phyloP scores from a whole-genome alignment of 768 basidiomycete species.

The Neoboletus magnificus region DNA sequence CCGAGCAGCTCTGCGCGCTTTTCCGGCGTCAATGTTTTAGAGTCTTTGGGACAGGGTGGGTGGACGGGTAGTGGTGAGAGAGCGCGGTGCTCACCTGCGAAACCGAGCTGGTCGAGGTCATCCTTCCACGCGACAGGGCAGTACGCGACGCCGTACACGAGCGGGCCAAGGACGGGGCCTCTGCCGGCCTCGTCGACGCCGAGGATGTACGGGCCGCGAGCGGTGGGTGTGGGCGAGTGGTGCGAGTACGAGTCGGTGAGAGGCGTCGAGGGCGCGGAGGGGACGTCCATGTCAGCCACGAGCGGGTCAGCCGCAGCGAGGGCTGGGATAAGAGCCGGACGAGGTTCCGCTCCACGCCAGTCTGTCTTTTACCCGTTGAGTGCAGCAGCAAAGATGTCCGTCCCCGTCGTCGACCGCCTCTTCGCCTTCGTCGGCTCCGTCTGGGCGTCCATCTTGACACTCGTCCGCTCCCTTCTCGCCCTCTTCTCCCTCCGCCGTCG shows the following conservation, averaged over 20 bases:
- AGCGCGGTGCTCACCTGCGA: constrained; percentile 63
- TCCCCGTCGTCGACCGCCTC: constrained; percentile 2
- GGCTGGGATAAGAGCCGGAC: constrained; percentile 3
- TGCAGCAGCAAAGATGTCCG: constrained; percentile 10
- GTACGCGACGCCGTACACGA: constrained; percentile 95
- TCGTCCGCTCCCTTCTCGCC: constrained; percentile 25
- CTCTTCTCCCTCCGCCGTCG: constrained; percentile 19
- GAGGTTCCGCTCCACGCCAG: too few species aligned
- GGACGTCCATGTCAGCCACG: constrained; percentile 31
- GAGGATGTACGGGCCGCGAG: constrained; percentile 80
- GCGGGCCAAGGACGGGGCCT: constrained; percentile 91
- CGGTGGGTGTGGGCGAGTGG: constrained; percentile 69
- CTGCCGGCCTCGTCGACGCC: constrained; percentile 99
- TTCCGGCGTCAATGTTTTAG: constrained; percentile 80
- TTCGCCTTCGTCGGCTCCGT: constrained; percentile 16
- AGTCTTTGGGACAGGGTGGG: constrained; percentile 56
- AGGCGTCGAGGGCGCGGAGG: constrained; percentile 58
- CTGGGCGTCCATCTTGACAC: constrained; percentile 27
- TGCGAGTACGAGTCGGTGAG: constrained; percentile 73
- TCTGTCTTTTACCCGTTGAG: not conserved
- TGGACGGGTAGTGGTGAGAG: not conserved
- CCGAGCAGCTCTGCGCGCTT: constrained; percentile 62
- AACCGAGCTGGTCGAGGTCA: constrained; percentile 75
- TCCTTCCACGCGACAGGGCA: constrained; percentile 79
- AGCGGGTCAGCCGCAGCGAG: constrained; percentile 4